phyloP scores from a whole-genome alignment of 2,329 filamentous ascomycete species.

The Teratosphaeria pseudoeucalypti region DNA sequence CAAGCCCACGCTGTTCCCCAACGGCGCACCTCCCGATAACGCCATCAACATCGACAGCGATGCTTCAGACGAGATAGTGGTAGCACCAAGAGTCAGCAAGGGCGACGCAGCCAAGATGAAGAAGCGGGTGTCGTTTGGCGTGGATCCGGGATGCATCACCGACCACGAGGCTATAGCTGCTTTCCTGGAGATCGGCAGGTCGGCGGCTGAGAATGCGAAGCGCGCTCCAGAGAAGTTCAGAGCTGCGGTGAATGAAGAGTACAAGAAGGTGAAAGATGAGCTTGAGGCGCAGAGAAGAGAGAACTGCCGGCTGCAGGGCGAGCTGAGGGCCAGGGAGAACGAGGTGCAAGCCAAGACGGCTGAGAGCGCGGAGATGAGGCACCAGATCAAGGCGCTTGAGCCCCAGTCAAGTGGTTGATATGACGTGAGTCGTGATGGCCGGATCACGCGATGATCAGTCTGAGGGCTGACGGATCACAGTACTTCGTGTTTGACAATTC shows the following conservation, averaged over 20 bases:
- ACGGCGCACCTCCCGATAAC: not conserved
- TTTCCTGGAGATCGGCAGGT: not conserved
- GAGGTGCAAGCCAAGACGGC: not conserved
- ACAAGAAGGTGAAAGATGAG: not conserved
- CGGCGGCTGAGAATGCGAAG: not conserved
- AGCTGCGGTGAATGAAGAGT: not conserved
- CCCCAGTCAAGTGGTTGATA: not conserved
- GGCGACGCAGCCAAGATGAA: too few relatives aligned
- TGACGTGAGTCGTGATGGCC: not conserved
- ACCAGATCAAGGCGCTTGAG: not conserved
- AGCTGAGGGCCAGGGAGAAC: not conserved
- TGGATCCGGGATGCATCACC: too few relatives aligned
- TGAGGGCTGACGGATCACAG: too few relatives aligned
- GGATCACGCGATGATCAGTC: not conserved
- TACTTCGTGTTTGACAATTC: too few relatives aligned
- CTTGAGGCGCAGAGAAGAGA: not conserved
- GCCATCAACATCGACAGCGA: not conserved
- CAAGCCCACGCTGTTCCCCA: not conserved
- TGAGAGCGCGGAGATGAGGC: not conserved
- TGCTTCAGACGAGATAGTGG: not conserved
- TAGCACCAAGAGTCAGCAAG: not conserved
- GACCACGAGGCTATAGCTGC: not conserved
- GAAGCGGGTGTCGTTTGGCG: too few relatives aligned
- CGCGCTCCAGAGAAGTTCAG: not conserved
- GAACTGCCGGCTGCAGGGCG: not conserved